These are phyloP conservation scores for Prunus yedoensis DNA, from an alignment of 331 rosid species.

Conservation along the genomic window DNA sequence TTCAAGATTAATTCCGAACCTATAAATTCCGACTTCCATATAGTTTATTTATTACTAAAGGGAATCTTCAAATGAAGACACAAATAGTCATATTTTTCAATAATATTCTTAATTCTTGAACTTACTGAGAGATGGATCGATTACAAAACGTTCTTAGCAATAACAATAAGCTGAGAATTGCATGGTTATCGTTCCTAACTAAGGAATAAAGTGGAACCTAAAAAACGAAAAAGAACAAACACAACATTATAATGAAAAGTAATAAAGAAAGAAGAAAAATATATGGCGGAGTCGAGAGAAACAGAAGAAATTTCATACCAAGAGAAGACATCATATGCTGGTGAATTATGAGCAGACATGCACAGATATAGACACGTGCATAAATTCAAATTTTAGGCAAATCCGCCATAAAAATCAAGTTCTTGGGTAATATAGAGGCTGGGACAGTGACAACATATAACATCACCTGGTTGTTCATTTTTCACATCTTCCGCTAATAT, in stretches of 20 bases:
- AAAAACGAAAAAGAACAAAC: not conserved
- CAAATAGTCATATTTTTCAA: not conserved
- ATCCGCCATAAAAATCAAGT: slow-evolving; percentile 1
- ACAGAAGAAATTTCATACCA: not conserved
- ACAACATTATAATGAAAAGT: not conserved
- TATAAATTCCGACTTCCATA: too few relatives aligned
- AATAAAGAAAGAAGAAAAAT: not conserved
- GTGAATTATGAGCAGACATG: not conserved
- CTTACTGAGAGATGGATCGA: not conserved
- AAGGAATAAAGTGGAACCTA: not conserved
- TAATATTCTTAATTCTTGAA: not conserved
- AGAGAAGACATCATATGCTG: not conserved
- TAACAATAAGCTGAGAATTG: too few relatives aligned
- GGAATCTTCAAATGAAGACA: too few relatives aligned
- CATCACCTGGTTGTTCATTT: slow-evolving; percentile 1
- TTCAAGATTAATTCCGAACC: too few relatives aligned
- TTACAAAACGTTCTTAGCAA: too few relatives aligned
- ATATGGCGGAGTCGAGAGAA: not conserved
- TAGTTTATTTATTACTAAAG: too few relatives aligned
- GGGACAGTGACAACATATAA: not conserved
- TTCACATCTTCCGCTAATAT: not conserved
- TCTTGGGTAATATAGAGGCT: slow-evolving; percentile 2
- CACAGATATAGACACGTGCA: not conserved
- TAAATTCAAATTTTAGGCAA: not conserved
- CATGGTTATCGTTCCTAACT: not conserved